phyloP scores from a whole-genome alignment of 1,284 basidiomycete genomes.

The Trichosporon asahii region DNA sequence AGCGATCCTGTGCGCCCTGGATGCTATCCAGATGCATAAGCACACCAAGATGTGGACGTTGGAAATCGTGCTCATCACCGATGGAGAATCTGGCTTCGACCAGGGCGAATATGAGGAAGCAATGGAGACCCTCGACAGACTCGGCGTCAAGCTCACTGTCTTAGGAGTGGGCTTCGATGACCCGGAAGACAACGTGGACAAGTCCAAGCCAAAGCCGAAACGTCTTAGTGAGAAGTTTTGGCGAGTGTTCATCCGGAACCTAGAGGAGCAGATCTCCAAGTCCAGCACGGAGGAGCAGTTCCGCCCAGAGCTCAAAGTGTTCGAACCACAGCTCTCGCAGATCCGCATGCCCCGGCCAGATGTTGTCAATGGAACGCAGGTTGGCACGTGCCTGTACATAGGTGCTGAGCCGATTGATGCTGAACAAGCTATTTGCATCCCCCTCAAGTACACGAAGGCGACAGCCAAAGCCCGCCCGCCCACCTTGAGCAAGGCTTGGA shows the following conservation, averaged over 20 bases:
- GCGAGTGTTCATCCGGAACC: conserved; percentile 53
- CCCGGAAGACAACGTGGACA: conserved; percentile 34
- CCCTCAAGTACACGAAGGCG: conserved; percentile 76
- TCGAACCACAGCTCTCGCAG: conserved; percentile 66
- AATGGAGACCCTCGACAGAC: conserved; percentile 61
- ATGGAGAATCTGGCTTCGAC: conserved; percentile 57
- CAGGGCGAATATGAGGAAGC: conserved; percentile 64
- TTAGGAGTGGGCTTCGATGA: conserved; percentile 43
- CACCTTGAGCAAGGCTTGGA: conserved; percentile 74
- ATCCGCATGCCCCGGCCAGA: conserved; percentile 68
- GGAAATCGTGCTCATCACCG: conserved; percentile 73
- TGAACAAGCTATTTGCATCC: conserved; percentile 70
- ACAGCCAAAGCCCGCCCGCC: conserved; percentile 71
- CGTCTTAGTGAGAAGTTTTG: conserved; percentile 74
- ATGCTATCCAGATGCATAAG: conserved; percentile 58
- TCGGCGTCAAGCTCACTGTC: conserved; percentile 64
- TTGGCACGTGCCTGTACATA: conserved; percentile 65
- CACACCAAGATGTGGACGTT: conserved; percentile 74
- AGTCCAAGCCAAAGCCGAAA: conserved; percentile 49
- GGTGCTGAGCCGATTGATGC: conserved; percentile 66
- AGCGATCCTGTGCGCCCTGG: conserved; percentile 77
- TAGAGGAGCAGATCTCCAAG: conserved; percentile 54
- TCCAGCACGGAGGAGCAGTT: conserved; percentile 43
- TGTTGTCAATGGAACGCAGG: conserved; percentile 63
- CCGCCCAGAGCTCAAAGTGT: conserved; percentile 63